Evolutionary conservation across 257 asterid species (phyloP), one percentile per base, ranked within the genome.

Genomic region (Thymus quinquecostatus): DNA sequence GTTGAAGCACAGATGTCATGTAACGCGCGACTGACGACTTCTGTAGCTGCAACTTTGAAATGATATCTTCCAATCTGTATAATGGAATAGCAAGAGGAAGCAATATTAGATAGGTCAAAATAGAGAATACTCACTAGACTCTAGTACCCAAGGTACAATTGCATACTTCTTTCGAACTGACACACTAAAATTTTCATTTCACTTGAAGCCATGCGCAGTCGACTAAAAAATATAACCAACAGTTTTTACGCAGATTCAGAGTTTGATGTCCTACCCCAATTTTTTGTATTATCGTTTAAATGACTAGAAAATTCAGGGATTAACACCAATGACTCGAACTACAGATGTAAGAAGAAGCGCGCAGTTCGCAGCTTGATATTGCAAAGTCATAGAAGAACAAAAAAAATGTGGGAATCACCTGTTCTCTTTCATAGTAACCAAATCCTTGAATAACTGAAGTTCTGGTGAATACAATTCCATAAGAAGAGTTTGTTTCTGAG

Each of bases 401-500:
- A 65, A 28, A 65, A 65, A 36, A 4, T 41, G 58, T 71, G 44
- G 36, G 28, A 11, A 33, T 71, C 76, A 92, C 99, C 92, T 83
- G 71, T 70, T 84, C 79, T 94, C 97, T 68, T 88, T 89, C 68
- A 80, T 80, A 32, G 88, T 79, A 54, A 82, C 83, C 84, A 89
- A 82, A 82, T 89, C 97, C 82, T 89, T 91, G 72, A 94, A 91
- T 69, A 91, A 60, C 81, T 88, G 95, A 69, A 94, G 92, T 68
- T 91, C 98, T 3, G 97, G 91, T 1, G 99, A 94, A 77, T 85
- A 94, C 63, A 94, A 82, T 84, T 94, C 99, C 79, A 81, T 66
- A 48, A 94, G 86, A 77, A 94, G 96, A 77, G 91, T 69, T 79
- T 89, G 98, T 80, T 94, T 94, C 86, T 91, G 99, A 76, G 80